Conservation (phyloP, 306 rosid species). For the Trifolium pratense region DNA sequence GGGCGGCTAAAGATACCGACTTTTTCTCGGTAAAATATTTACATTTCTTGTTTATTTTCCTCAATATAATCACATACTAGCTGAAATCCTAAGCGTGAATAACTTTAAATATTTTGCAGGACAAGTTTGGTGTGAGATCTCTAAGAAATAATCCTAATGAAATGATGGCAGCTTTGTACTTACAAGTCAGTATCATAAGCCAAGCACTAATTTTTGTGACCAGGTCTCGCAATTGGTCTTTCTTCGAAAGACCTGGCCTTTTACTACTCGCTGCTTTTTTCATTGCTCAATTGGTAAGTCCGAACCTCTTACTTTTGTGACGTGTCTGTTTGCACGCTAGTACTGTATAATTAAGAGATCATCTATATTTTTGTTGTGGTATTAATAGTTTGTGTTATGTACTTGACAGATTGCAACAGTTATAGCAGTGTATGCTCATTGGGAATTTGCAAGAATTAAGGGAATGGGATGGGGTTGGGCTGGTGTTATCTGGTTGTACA, state of each 20-base stretch:
- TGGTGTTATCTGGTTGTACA: conserved; percentile 89
- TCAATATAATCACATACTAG: neutral
- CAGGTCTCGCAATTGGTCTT: conserved; percentile 93
- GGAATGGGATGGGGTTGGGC: conserved; percentile 99
- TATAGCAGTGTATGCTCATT: conserved; percentile 86
- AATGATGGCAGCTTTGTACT: conserved; percentile 93
- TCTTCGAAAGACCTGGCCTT: conserved; percentile 80
- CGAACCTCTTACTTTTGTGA: conserved; percentile 12
- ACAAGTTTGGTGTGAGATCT: conserved; percentile 59
- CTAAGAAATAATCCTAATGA: conserved; percentile 35
- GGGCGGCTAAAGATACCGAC: conserved; percentile 65
- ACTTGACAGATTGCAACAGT: conserved; percentile 75
- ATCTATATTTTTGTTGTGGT: conserved; percentile 21
- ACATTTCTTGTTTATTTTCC: neutral
- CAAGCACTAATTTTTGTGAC: conserved; percentile 95
- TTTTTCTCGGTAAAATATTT: conserved; percentile 70
- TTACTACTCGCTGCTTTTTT: conserved; percentile 78
- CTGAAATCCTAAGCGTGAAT: neutral
- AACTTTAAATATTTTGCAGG: conserved; percentile 52
- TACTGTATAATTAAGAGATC: neutral
- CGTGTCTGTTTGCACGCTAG: neutral
- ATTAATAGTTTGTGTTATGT: conserved; percentile 12
- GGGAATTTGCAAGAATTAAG: conserved; percentile 81
- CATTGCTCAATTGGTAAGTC: conserved; percentile 81
- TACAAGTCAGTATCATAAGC: conserved; percentile 96